These are phyloP conservation scores for Eragrostis nindensis DNA, from an alignment of 176 grass and related monocot genomes.

Conservation along the genomic window DNA sequence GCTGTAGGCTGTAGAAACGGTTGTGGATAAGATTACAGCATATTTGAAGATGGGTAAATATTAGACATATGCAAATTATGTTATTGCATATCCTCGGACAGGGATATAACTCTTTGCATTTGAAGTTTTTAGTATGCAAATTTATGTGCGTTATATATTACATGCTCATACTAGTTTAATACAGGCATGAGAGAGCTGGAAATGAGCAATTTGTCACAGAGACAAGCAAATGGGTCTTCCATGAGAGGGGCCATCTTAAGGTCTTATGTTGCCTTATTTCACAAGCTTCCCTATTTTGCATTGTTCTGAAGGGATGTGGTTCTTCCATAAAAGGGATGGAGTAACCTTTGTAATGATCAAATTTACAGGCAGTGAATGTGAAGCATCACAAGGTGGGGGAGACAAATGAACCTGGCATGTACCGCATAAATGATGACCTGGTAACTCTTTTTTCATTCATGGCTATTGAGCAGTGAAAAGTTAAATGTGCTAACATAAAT, in stretches of 20 bases:
- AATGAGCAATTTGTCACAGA: conserved; percentile 97
- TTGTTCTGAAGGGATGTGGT: not conserved
- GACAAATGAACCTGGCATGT: conserved; percentile 86
- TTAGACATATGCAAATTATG: conserved; percentile 17
- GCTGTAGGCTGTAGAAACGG: not conserved
- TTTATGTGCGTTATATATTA: not conserved
- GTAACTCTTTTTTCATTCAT: conserved; percentile 53
- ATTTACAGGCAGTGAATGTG: conserved; percentile 75
- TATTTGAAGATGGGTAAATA: conserved; percentile 11
- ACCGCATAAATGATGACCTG: conserved; percentile 98
- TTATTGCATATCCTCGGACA: not conserved
- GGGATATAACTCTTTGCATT: not conserved
- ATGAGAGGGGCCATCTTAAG: conserved; percentile 98
- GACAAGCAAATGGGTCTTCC: conserved; percentile 98
- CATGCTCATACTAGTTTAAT: conserved; percentile 39
- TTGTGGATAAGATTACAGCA: not conserved
- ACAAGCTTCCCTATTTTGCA: not conserved
- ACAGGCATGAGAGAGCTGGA: conserved; percentile 79
- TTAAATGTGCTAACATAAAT: conserved; percentile 43
- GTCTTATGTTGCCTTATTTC: conserved; percentile 38
- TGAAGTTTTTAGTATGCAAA: not conserved
- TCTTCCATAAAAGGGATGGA: not conserved
- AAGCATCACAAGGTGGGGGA: conserved; percentile 85
- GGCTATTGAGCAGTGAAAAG: conserved; percentile 12
- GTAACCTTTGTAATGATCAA: conserved; percentile 20